A percentile compares a stretch with the other conserved stretches of the same genome.
These are phyloP conservation scores for Bassia scoparia DNA, from an alignment of 148 eudicot genomes.

Conservation along the genomic window DNA sequence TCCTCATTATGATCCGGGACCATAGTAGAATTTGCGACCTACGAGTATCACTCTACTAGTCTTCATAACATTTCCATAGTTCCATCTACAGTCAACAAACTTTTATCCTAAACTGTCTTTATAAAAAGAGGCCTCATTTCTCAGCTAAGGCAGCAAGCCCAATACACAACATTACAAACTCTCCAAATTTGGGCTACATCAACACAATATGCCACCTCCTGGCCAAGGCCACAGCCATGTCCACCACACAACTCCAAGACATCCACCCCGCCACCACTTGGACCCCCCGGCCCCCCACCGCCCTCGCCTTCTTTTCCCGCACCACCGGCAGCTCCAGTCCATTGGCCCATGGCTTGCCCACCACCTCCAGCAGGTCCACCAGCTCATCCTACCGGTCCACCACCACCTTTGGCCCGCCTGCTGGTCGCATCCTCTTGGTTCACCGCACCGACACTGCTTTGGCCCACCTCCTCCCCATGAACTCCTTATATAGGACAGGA, in stretches of 20 bases:
- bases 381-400: not conserved
- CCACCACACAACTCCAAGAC: too few relatives aligned
- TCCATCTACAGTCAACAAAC: not conserved
- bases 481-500: not conserved
- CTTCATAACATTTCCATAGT: too few relatives aligned
- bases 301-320: slow-evolving; percentile 6
- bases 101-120: not conserved
- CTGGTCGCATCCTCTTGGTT: not conserved
- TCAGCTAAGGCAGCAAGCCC: not conserved
- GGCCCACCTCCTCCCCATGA: slow-evolving; percentile 6
- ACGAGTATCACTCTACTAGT: slow-evolving; percentile 12
- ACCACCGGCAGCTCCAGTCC: slow-evolving; percentile 22
- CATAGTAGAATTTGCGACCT: too few relatives aligned
- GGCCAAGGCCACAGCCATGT: slow-evolving; percentile 10
- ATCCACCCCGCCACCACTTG: not conserved
- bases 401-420: slow-evolving; percentile 9
- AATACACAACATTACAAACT: not conserved
- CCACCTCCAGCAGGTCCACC: slow-evolving; percentile 19
- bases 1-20: too few relatives aligned
- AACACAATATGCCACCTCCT: slow-evolving; percentile 16
- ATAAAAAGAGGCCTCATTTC: slow-evolving; percentile 8
- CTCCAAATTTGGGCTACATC: not conserved
- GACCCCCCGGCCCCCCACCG: slow-evolving; percentile 15
- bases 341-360: slow-evolving; percentile 17
- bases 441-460: not conserved